Base-by-base conservation (phyloP, 176 grass and related monocot genomes). In the Rhynchospora pubera region DNA sequence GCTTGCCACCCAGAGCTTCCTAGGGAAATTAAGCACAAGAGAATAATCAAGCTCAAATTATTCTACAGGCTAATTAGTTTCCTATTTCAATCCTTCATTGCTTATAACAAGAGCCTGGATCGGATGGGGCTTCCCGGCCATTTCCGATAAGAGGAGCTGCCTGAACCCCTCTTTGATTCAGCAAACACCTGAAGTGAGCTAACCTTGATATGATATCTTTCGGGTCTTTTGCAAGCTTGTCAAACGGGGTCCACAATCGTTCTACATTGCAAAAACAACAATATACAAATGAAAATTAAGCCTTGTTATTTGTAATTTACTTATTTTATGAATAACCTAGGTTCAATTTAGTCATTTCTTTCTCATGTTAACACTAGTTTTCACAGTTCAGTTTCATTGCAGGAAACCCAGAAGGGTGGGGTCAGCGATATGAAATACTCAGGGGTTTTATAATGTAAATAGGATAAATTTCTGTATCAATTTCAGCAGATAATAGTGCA, bases 91-190 rank as follows among this genome's bases (percentile, higher is more conserved):
- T 24, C 16, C 46, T 30, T 75, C 23, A 97, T 77, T 97, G 94
- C 62, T 44, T 88, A 73, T 83, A 22, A 73, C 94, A 97, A 57
- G 94, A 93, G 34, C 86, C 91, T 51, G 94, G 94, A 4, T 85
- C 94, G 48, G 72, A 22, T 2, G 91, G 91, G 9, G 84, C 84
- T 16, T 74, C 82, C 16, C 91, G 84, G 22, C 94, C 91, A 77
- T 61, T 77, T 62, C 89, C 91, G 79, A 80, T 68, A 26, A 91
- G 56, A 0, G 94, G 94, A 74, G 91, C 84, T 75, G 94, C 94
- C 66, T 89, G 89, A 86, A 97, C 86, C 44, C 94, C 91, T 89
- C 91, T 91, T 23, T 85, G 86, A 81, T 93, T 97, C 53, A 97
- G 91, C 74, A 93, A 82, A 56, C 94, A 97, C 86, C 94, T 93